phyloP scores from a whole-genome alignment of 2,329 filamentous ascomycete species.

The Hypomyces perniciosus region DNA sequence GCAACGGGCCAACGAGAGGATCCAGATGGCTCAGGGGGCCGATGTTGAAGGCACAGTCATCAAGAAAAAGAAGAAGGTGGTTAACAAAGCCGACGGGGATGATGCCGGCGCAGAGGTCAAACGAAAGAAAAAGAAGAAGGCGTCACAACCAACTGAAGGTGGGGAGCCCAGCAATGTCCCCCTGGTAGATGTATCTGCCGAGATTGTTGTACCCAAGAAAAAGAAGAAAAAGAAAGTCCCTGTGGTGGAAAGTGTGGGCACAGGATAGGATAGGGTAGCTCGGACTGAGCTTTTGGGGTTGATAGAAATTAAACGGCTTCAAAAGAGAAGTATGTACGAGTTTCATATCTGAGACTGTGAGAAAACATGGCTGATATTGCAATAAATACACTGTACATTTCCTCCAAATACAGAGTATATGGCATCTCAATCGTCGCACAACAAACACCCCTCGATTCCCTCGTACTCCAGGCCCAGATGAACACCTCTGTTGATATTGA shows the following conservation, averaged over 20 bases:
- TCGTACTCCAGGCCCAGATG: slow-evolving; percentile 7
- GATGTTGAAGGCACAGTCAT: slow-evolving; percentile 60
- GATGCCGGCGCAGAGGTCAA: slow-evolving; percentile 30
- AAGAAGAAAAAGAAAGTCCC: slow-evolving; percentile 44
- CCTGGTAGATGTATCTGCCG: slow-evolving; percentile 3
- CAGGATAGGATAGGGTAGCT: slow-evolving; percentile 10
- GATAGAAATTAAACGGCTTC: neutral
- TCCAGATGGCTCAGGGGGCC: slow-evolving; percentile 64
- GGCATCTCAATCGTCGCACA: neutral
- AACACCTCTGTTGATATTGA: slow-evolving; percentile 1
- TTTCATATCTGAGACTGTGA: neutral
- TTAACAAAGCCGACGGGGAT: slow-evolving; percentile 24
- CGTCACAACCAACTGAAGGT: slow-evolving; percentile 10
- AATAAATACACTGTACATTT: neutral
- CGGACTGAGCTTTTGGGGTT: neutral
- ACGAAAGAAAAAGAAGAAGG: slow-evolving; percentile 38
- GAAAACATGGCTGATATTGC: slow-evolving; percentile 3
- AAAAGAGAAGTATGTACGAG: neutral
- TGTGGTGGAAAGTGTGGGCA: slow-evolving; percentile 24
- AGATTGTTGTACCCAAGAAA: slow-evolving; percentile 35
- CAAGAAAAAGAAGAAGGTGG: slow-evolving; percentile 62
- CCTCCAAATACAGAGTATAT: neutral
- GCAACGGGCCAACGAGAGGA: slow-evolving; percentile 72
- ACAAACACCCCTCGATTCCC: neutral
- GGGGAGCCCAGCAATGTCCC: neutral